A percentile compares a stretch with the other conserved stretches of the same genome.
Conservation (phyloP, 148 eudicot genomes). For the Rhododendron molle region DNA sequence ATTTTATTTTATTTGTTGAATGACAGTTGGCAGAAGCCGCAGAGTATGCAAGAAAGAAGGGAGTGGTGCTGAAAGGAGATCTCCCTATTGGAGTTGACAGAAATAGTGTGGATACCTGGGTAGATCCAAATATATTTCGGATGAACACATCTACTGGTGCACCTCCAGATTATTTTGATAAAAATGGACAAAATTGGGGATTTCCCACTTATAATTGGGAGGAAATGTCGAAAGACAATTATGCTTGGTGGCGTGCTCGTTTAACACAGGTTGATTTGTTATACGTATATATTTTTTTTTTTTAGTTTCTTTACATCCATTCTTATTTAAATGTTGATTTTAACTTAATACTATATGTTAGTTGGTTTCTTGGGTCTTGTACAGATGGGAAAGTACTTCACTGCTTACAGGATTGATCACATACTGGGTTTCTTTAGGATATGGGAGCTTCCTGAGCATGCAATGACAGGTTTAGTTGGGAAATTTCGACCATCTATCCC, state of each 20-base stretch:
- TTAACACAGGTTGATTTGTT: slow-evolving; percentile 68
- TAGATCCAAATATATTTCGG: slow-evolving; percentile 77
- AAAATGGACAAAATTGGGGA: slow-evolving; percentile 99
- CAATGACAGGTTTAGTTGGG: slow-evolving; percentile 91
- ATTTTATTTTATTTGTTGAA: slow-evolving; percentile 9
- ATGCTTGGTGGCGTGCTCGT: slow-evolving; percentile 98
- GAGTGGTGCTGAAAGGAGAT: slow-evolving; percentile 92
- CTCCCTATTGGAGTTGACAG: slow-evolving; percentile 95
- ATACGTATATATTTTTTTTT: neutral
- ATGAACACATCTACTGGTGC: slow-evolving; percentile 99
- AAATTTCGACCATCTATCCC: slow-evolving; percentile 96
- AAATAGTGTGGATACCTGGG: slow-evolving; percentile 99
- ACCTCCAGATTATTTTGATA: slow-evolving; percentile 99
- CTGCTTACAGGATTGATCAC: slow-evolving; percentile 95
- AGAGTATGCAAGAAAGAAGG: slow-evolving; percentile 79
- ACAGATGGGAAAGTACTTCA: slow-evolving; percentile 94
- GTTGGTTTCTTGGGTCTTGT: neutral
- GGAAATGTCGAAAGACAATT: slow-evolving; percentile 98
- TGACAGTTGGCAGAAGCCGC: slow-evolving; percentile 80
- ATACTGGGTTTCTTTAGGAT: slow-evolving; percentile 97
- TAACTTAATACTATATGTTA: neutral
- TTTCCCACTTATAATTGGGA: slow-evolving; percentile 99
- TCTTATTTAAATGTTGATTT: neutral
- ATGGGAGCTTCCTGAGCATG: slow-evolving; percentile 98
- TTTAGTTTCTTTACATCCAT: neutral